These are phyloP conservation scores for Syzygium grande DNA, from an alignment of 345 rosid genomes.

Conservation along the genomic window DNA sequence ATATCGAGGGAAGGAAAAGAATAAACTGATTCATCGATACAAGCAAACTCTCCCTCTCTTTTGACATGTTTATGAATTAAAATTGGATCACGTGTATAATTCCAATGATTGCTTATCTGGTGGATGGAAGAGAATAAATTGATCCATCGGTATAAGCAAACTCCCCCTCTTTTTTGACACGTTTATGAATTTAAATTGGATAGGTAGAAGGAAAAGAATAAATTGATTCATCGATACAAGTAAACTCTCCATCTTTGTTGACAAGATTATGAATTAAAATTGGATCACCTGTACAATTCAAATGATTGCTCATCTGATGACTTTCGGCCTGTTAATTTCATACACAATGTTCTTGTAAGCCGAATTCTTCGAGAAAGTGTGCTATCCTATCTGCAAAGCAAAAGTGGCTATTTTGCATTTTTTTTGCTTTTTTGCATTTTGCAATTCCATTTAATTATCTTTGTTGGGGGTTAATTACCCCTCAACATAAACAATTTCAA, in stretches of 20 bases:
- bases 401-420: background rate
- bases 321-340: background rate
- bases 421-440: background rate
- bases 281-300: background rate
- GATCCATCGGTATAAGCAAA: background rate
- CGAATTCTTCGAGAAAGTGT: background rate
- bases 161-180: too few species aligned
- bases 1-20: slow-evolving; percentile 1
- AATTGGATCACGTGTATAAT: background rate
- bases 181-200: background rate
- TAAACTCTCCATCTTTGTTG: background rate
- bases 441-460: background rate
- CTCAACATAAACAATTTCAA: background rate
- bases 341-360: background rate
- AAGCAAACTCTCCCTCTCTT: background rate
- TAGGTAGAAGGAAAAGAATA: background rate
- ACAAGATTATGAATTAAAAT: background rate
- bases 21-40: background rate
- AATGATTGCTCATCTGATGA: background rate
- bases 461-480: background rate
- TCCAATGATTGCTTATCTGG: background rate
- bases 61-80: background rate
- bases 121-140: background rate
- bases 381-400: background rate
- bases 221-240: background rate